These are phyloP conservation scores for Cryptosporidium parvum DNA, from an alignment of 169 alveolate species.

Conservation along the genomic window DNA sequence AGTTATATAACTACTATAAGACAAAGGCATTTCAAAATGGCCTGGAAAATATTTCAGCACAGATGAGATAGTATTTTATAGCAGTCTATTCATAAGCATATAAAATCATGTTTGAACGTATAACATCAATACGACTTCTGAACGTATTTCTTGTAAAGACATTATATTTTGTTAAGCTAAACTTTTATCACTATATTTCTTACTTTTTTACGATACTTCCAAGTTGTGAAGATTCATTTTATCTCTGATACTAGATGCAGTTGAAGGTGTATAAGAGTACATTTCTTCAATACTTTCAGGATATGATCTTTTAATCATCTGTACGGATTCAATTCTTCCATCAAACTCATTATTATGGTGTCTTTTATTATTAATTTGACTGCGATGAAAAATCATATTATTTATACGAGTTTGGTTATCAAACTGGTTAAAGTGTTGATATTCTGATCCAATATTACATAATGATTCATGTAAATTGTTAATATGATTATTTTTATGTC, in stretches of 20 bases:
- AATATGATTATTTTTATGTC: neutral
- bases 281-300: slow-evolving; percentile 68
- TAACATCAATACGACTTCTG: neutral
- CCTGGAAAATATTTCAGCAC: slow-evolving; percentile 15
- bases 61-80: slow-evolving; percentile 2
- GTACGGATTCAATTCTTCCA: slow-evolving; percentile 5
- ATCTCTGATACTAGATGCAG: slow-evolving; percentile 69
- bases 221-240: slow-evolving; percentile 43
- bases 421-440: neutral
- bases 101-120: neutral
- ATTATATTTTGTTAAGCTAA: neutral
- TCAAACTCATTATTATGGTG: slow-evolving; percentile 17
- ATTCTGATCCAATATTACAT: slow-evolving; percentile 9
- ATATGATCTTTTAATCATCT: slow-evolving; percentile 50
- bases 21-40: slow-evolving; percentile 60
- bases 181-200: neutral
- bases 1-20: slow-evolving; percentile 50
- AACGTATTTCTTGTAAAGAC: neutral
- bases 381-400: slow-evolving; percentile 7
- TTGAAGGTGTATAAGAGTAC: slow-evolving; percentile 70
- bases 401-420: neutral
- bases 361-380: slow-evolving; percentile 17
- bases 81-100: neutral
- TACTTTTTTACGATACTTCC: slow-evolving; percentile 5
- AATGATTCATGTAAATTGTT: slow-evolving; percentile 8